Evolutionary conservation across 1,284 basidiomycete genomes (phyloP).

Genomic region (Puccinia triticina): DNA sequence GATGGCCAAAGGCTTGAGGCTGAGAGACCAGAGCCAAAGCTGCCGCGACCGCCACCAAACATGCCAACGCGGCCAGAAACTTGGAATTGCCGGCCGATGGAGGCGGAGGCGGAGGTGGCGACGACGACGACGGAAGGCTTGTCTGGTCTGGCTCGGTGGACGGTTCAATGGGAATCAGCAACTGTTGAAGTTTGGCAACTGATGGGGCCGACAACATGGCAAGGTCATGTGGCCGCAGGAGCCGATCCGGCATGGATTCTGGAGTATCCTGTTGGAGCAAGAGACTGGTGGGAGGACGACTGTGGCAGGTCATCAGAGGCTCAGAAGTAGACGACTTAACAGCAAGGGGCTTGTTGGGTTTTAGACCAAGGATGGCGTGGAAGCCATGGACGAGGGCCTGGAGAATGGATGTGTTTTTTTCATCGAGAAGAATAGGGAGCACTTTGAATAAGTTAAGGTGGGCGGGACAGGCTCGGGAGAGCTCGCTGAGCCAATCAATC

Average conservation of each 20-base stretch:
- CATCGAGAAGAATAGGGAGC: conserved; percentile 22
- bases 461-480: conserved; percentile 5
- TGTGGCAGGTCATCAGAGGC: background rate
- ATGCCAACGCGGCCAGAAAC: background rate
- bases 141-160: conserved; percentile 1
- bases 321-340: background rate
- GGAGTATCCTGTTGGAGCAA: conserved; percentile 20
- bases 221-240: conserved; percentile 21
- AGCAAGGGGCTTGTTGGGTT: background rate
- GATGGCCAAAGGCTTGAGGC: background rate
- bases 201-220: conserved; percentile 19
- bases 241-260: conserved; percentile 12
- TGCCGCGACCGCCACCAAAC: background rate
- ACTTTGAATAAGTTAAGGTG: conserved; percentile 26
- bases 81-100: background rate
- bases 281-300: background rate
- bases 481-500: conserved; percentile 10
- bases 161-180: background rate
- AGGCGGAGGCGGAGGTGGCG: too few relatives aligned
- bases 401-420: conserved; percentile 15
- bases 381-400: background rate
- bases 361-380: conserved; percentile 1
- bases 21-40: background rate
- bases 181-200: conserved; percentile 15
- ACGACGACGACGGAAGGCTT: background rate